Evolutionary conservation across 371 early-diverging fungal genomes (phyloP).

Genomic region (Mortierella sp.): DNA sequence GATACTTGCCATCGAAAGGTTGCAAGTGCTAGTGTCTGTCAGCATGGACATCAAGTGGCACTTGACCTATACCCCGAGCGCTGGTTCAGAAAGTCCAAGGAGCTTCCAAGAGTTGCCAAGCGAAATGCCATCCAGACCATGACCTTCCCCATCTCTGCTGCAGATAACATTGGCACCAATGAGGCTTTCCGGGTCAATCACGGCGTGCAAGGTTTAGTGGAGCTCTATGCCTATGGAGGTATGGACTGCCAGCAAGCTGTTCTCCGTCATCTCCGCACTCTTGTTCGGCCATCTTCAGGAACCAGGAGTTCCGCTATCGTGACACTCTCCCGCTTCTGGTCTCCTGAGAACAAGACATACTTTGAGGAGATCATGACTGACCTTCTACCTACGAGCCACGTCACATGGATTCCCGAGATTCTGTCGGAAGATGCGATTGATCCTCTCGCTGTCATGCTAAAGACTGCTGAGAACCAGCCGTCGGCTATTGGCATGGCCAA

Average conservation of each 20-base stretch:
- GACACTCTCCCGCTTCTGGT: constrained; percentile 2
- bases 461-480: background rate
- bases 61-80: constrained; percentile 10
- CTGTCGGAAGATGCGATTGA: background rate
- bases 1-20: constrained; percentile 20
- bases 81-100: constrained; percentile 10
- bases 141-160: constrained; percentile 2
- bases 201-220: constrained; percentile 17
- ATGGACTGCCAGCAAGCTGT: constrained; percentile 7
- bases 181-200: constrained; percentile 18
- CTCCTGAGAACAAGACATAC: no score
- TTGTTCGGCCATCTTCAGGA: constrained; percentile 2
- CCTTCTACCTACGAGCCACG: background rate
- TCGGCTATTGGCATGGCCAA: background rate
- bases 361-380: background rate
- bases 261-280: background rate
- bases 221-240: constrained; percentile 13
- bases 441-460: constrained; percentile 9
- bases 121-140: constrained; percentile 12
- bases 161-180: constrained; percentile 15
- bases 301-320: constrained; percentile 1
- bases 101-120: constrained; percentile 9
- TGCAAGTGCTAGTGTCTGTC: constrained; percentile 16
- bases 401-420: constrained; percentile 24
- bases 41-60: constrained; percentile 11